Base-by-base conservation (phyloP, 257 asterid genomes). In the Jasminum sambac region DNA sequence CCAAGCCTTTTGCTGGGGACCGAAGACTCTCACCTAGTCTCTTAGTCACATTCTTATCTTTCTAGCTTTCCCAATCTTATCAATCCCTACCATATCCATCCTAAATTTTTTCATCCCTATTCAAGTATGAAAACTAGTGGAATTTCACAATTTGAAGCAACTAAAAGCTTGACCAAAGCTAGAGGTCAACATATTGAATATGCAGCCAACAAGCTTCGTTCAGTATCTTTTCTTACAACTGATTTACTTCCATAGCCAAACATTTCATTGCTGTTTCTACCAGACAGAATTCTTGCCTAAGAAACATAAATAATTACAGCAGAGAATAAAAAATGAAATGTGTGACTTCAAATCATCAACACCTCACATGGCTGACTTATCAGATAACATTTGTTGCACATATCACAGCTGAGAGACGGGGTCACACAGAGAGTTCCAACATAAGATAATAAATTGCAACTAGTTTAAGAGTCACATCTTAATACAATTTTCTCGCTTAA, bases 361-460 rank as follows among this genome's bases (percentile, higher is more conserved):
- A 48, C 25, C 24, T n/a, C 59, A 50, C 59, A 8, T 2, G 5
- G 17, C 59, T 8, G 59, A 50, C 11, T 50, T 19, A 17, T n/a
- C 25, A 17, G 19, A 50, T 50, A 50, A 6, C 26, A 50, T 50
- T 50, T 17, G 13, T 50, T 50, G 5, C 59, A 19, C 19, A 48
- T 48, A 16, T n/a, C 4, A 21, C 21, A n/a, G 24, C 16, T 9
- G 8, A 48, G 16, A 21, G 5, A n/a, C 58, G 2, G 24, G 10
- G 17, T 5, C 58, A 48, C 24, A 16, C 10, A n/a, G 16, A n/a
- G 24, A 16, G 24, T 6, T 10, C 7, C 57, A 48, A 48, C 24
- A 48, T 48, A n/a, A 48, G 58, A 48, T 16, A 48, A 48, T n/a
- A 16, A 48, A 48, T 48, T 48, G 58, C 58, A 48, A 48, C 23